Percentiles rank a stretch among this genome's conserved stretches.
Conservation (phyloP, 1,284 basidiomycete species). For the Papiliotrema fonsecae region DNA sequence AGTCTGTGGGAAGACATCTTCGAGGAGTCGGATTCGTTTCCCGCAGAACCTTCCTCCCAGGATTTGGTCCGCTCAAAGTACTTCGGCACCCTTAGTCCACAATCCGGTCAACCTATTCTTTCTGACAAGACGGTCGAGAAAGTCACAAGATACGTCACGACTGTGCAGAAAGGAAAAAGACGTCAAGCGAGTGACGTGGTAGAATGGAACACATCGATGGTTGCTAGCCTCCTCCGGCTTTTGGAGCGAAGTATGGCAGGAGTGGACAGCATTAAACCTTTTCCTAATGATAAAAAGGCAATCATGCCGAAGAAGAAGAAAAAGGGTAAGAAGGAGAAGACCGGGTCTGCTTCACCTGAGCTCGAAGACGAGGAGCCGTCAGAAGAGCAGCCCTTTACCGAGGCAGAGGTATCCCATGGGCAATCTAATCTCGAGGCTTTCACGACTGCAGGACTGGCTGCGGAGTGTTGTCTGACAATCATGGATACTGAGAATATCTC, state of each 20-base stretch:
- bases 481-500: constrained; percentile 71
- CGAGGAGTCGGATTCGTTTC: constrained; percentile 76
- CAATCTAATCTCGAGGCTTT: constrained; percentile 56
- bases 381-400: constrained; percentile 9
- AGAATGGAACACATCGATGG: constrained; percentile 54
- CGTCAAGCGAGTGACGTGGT: constrained; percentile 11
- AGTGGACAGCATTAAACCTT: constrained; percentile 67
- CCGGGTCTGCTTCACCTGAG: constrained; percentile 47
- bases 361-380: constrained; percentile 27
- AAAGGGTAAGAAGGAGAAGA: constrained; percentile 44
- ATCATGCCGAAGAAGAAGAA: constrained; percentile 18
- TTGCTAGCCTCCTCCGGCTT: constrained; percentile 66
- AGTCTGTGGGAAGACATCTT: constrained; percentile 76
- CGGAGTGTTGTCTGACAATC: constrained; percentile 73
- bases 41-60: constrained; percentile 57
- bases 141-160: constrained; percentile 44
- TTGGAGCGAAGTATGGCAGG: constrained; percentile 69
- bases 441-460: constrained; percentile 67
- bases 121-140: constrained; percentile 61
- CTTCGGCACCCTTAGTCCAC: constrained; percentile 61
- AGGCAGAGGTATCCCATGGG: constrained; percentile 18
- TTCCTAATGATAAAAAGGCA: constrained; percentile 49
- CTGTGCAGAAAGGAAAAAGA: constrained; percentile 21
- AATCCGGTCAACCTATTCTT: constrained; percentile 59
- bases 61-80: constrained; percentile 55